Conservation (phyloP, 148 eudicot genomes). For the Drosera capensis region DNA sequence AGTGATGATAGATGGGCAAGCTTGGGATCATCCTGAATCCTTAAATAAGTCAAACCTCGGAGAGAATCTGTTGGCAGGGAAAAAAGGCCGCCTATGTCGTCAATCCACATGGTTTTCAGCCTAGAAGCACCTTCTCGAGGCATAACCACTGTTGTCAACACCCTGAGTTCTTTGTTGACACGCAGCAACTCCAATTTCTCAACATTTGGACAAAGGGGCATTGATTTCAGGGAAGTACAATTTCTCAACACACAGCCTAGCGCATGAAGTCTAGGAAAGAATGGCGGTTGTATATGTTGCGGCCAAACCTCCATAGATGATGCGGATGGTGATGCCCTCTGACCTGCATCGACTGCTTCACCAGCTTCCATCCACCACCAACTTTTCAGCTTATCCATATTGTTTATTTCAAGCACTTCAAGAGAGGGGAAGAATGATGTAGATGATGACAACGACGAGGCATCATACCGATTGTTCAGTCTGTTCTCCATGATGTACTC, state of each 20-base stretch:
- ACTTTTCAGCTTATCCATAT: constrained; percentile 11
- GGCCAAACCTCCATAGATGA: background rate
- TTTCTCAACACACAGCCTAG: background rate
- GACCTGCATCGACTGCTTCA: background rate
- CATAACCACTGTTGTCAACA: no score
- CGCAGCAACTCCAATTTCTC: background rate
- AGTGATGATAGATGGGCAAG: no score
- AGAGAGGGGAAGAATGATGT: constrained; percentile 24
- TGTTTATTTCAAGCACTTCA: background rate
- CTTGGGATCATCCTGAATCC: no score
- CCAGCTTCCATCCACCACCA: constrained; percentile 12
- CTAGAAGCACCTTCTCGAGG: no score
- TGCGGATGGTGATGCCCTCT: background rate
- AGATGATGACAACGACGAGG: background rate
- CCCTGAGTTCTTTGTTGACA: background rate
- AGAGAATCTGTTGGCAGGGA: no score
- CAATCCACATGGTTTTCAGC: no score
- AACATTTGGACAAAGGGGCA: constrained; percentile 7
- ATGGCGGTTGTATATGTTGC: background rate
- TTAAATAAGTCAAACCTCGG: no score
- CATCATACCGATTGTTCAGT: background rate
- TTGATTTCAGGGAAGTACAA: constrained; percentile 4
- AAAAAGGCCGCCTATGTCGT: no score
- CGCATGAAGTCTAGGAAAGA: constrained; percentile 6
- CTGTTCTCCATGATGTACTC: constrained; percentile 1